Percentiles rank a stretch among this genome's conserved stretches.
phyloP scores from a whole-genome alignment of 441 rosid species.

The Populus tomentosa region DNA sequence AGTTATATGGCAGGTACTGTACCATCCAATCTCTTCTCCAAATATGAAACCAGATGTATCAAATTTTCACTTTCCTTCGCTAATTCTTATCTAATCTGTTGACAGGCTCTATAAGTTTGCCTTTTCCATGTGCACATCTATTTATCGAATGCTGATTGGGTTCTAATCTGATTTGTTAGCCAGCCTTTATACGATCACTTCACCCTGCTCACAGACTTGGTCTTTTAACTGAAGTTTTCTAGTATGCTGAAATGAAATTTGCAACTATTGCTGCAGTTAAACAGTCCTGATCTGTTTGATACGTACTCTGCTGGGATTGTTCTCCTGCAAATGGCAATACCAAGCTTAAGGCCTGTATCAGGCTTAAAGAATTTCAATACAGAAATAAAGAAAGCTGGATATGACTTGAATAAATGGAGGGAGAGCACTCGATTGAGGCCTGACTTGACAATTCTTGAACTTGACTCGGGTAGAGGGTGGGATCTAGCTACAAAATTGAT shows the following conservation, averaged over 20 bases:
- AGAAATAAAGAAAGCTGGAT: slow-evolving; percentile 53
- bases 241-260: slow-evolving; percentile 13
- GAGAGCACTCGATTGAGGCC: slow-evolving; percentile 64
- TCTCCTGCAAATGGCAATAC: slow-evolving; percentile 93
- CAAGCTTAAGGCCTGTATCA: slow-evolving; percentile 56
- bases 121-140: neutral
- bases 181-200: too few species aligned
- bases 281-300: slow-evolving; percentile 94
- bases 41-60: neutral
- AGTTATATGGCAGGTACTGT: slow-evolving; percentile 77
- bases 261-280: slow-evolving; percentile 51
- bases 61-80: neutral
- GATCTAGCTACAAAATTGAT: slow-evolving; percentile 81
- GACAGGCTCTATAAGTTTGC: neutral
- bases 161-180: too few species aligned
- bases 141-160: too few species aligned
- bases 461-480: slow-evolving; percentile 95
- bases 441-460: slow-evolving; percentile 73
- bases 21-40: neutral
- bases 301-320: slow-evolving; percentile 88
- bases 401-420: slow-evolving; percentile 80
- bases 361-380: slow-evolving; percentile 80
- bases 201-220: neutral
- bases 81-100: neutral
- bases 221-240: neutral